phyloP scores from a whole-genome alignment of 139 green algal species.

The Chlamydomonas sp. region DNA sequence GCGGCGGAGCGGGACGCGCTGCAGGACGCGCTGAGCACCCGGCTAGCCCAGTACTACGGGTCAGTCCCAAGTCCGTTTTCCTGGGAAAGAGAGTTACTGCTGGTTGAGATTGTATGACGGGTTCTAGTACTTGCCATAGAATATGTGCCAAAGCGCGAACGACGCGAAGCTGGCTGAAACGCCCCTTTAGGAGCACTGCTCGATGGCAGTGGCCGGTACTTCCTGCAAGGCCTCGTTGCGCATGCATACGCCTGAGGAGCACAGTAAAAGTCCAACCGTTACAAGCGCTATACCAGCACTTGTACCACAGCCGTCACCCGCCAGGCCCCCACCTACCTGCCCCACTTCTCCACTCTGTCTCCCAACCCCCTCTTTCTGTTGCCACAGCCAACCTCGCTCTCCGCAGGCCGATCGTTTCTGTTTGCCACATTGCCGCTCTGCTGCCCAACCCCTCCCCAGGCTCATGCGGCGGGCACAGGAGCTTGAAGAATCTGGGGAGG shows the following conservation, averaged over 20 bases:
- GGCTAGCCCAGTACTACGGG: too few species aligned
- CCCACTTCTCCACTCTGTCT: neutral
- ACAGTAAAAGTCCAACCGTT: neutral
- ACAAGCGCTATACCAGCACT: neutral
- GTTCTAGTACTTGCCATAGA: too few species aligned
- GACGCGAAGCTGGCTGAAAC: too few species aligned
- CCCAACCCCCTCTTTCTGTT: neutral
- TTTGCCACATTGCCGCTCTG: neutral
- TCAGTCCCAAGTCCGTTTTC: too few species aligned
- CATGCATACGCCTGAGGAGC: neutral
- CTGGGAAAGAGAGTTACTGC: too few species aligned
- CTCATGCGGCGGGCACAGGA: constrained; percentile 2
- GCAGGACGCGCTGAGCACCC: too few species aligned
- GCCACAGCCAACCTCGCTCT: neutral
- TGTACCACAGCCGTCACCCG: neutral
- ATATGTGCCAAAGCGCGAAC: too few species aligned
- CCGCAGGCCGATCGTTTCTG: neutral
- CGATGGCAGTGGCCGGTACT: neutral
- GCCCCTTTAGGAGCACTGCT: too few species aligned
- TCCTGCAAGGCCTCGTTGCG: neutral
- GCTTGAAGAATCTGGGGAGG: neutral
- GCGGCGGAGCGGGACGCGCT: too few species aligned
- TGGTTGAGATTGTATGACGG: too few species aligned
- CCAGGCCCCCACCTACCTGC: neutral
- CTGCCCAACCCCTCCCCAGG: neutral